Conservation (phyloP, 768 basidiomycete species). For the Macrolepiota dolichaula region DNA sequence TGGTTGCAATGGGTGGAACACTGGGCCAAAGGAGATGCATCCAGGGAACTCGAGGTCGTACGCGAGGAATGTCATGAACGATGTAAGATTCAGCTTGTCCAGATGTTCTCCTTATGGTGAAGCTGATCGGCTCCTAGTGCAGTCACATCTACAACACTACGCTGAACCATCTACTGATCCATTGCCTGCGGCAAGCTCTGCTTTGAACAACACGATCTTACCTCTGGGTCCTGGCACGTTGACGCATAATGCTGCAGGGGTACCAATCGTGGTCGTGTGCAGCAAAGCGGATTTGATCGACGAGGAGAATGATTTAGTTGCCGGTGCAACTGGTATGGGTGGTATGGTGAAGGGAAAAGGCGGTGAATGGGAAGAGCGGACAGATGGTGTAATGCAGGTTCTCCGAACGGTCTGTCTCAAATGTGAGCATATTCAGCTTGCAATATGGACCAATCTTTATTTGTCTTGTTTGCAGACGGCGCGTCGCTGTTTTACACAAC, state of each 20-base stretch:
- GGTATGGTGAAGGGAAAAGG: conserved; percentile 92
- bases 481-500: conserved; percentile 92
- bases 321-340: conserved; percentile 80
- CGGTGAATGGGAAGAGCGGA: conserved; percentile 92
- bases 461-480: conserved; percentile 61
- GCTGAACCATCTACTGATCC: conserved; percentile 73
- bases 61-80: conserved; percentile 82
- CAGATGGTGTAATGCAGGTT: conserved; percentile 94
- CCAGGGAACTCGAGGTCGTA: conserved; percentile 69
- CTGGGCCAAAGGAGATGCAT: conserved; percentile 70
- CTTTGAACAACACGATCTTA: conserved; percentile 64
- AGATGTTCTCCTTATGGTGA: conserved; percentile 9
- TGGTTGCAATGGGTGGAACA: conserved; percentile 88
- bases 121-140: conserved; percentile 47
- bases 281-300: conserved; percentile 94
- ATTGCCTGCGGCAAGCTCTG: conserved; percentile 54
- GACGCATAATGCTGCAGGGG: conserved; percentile 80
- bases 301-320: conserved; percentile 67
- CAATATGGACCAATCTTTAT: background rate
- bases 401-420: conserved; percentile 88
- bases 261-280: conserved; percentile 87
- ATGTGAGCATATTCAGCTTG: conserved; percentile 53
- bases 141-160: conserved; percentile 88
- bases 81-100: conserved; percentile 36
- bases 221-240: conserved; percentile 85